phyloP scores from a whole-genome alignment of 768 basidiomycete species.

The Auriscalpium orientale region DNA sequence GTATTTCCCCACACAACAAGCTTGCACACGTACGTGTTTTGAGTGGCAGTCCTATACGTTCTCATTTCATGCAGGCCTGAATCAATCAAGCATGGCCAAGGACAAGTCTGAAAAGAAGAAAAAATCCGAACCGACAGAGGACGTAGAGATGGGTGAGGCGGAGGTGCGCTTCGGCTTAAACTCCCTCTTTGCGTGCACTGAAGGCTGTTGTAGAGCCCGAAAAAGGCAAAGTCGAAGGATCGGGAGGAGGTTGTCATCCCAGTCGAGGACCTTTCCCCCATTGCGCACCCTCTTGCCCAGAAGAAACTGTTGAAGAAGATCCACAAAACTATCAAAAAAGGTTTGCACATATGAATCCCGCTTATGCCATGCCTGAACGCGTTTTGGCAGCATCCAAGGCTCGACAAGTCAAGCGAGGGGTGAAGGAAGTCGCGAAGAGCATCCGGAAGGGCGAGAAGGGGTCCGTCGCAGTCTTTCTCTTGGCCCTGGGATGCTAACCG shows the following conservation, averaged over 20 bases:
- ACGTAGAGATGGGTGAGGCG: constrained; percentile 40
- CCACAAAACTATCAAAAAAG: constrained; percentile 92
- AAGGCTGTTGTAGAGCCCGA: constrained; percentile 15
- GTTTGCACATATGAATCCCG: constrained; percentile 29
- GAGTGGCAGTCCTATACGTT: no score
- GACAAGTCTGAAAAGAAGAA: constrained; percentile 74
- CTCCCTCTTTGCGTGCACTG: constrained; percentile 6
- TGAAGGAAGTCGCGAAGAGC: constrained; percentile 97
- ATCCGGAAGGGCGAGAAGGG: constrained; percentile 97
- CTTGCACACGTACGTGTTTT: no score
- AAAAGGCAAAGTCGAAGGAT: constrained; percentile 29
- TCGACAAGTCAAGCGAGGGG: constrained; percentile 93
- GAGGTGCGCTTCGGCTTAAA: constrained; percentile 20
- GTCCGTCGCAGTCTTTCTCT: constrained; percentile 33
- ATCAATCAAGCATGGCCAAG: constrained; percentile 41
- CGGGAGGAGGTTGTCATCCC: constrained; percentile 56
- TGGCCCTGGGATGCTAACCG: not conserved
- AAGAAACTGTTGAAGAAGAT: constrained; percentile 92
- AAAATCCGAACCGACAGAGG: constrained; percentile 34
- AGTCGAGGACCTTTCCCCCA: constrained; percentile 81
- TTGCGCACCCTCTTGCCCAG: constrained; percentile 88
- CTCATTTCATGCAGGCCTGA: not conserved
- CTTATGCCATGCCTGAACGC: not conserved
- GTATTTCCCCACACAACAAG: no score
- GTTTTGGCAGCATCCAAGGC: constrained; percentile 71